Percentiles rank a stretch among this genome's conserved stretches.
These are phyloP conservation scores for Ottelia alismoides DNA, from an alignment of 106 monocot species.

Conservation along the genomic window DNA sequence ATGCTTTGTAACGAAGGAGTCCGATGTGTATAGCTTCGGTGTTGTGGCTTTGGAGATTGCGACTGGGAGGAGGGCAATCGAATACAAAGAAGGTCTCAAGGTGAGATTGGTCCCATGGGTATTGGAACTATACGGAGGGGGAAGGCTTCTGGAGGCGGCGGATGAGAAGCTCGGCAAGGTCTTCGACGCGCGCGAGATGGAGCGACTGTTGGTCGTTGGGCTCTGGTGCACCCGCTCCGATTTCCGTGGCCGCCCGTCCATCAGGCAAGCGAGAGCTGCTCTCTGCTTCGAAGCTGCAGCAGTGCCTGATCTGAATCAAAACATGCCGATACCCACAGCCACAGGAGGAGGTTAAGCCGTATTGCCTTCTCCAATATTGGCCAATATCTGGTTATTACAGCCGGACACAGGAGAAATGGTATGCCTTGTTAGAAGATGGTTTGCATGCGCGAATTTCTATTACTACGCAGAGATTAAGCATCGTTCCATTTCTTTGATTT, in stretches of 20 bases:
- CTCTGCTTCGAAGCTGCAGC: no score
- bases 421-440: no score
- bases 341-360: no score
- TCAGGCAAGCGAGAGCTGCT: constrained; percentile 1
- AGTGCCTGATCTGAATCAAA: no score
- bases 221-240: constrained; percentile 6
- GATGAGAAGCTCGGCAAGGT: background rate
- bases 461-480: no score
- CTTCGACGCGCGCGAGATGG: constrained; percentile 3
- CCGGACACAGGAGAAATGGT: no score
- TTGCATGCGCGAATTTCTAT: no score
- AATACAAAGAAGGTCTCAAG: background rate
- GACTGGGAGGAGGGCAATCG: constrained; percentile 2
- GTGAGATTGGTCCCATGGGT: constrained; percentile 2
- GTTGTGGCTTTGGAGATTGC: constrained; percentile 7
- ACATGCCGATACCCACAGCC: no score
- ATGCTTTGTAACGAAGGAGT: constrained; percentile 2
- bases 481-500: no score
- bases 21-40: constrained; percentile 6
- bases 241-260: background rate
- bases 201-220: constrained; percentile 5
- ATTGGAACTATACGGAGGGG: constrained; percentile 4
- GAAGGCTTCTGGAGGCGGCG: background rate
- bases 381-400: no score
- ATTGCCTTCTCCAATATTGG: no score